Percentiles rank a stretch among this genome's conserved stretches.
These are phyloP conservation scores for Pyrus communis DNA, from an alignment of 306 rosid species.

Conservation along the genomic window DNA sequence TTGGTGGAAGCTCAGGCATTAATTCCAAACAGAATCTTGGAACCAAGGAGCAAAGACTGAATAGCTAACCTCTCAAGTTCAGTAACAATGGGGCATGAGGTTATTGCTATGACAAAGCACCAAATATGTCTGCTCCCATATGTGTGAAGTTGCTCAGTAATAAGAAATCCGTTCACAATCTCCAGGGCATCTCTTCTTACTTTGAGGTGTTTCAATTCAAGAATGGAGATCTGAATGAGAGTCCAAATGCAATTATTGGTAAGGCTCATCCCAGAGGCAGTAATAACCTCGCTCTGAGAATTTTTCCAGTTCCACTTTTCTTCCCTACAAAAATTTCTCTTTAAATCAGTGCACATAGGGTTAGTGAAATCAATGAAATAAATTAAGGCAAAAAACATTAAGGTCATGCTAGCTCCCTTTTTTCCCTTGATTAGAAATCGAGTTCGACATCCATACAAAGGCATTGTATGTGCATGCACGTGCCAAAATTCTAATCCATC, in stretches of 20 bases:
- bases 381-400: background rate
- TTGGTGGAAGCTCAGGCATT: background rate
- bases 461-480: background rate
- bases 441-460: background rate
- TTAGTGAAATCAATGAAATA: background rate
- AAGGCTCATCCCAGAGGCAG: background rate
- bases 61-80: background rate
- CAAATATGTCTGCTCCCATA: conserved; percentile 1
- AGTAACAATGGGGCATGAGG: background rate
- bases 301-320: background rate
- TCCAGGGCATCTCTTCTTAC: conserved; percentile 2
- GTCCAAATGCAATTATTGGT: background rate
- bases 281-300: background rate
- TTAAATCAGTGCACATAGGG: background rate
- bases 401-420: background rate
- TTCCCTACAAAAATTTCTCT: background rate
- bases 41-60: background rate
- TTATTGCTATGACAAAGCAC: background rate
- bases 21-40: background rate
- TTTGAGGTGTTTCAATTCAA: background rate
- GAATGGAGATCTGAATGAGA: background rate
- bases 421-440: background rate
- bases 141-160: background rate
- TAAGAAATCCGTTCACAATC: background rate
- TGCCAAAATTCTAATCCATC: background rate